Conservation (phyloP, 2,329 filamentous ascomycete genomes). For the Trichoderma oligosporum region DNA sequence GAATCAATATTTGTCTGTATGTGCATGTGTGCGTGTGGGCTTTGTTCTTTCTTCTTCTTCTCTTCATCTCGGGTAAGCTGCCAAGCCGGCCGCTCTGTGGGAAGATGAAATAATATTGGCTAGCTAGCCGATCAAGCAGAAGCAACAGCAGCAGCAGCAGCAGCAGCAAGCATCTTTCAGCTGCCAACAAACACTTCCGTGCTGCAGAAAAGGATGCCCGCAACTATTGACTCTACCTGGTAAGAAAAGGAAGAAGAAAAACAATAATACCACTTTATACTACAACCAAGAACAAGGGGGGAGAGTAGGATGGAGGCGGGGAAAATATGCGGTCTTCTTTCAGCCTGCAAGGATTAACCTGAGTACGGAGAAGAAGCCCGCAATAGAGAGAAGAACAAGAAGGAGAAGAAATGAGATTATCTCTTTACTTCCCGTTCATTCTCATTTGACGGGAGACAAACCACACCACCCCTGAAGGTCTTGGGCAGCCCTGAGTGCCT, state of each 20-base stretch:
- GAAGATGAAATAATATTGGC: neutral
- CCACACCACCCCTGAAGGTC: neutral
- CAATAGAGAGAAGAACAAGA: neutral
- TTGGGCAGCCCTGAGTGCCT: neutral
- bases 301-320: neutral
- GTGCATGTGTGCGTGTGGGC: slow-evolving; percentile 1
- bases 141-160: neutral
- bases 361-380: too few relatives aligned
- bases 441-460: neutral
- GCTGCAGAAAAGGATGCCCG: neutral
- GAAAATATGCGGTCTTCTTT: too few relatives aligned
- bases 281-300: slow-evolving; percentile 6
- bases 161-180: slow-evolving; percentile 13
- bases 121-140: neutral
- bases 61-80: slow-evolving; percentile 8
- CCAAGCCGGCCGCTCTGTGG: neutral
- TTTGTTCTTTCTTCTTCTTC: neutral
- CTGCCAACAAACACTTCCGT: slow-evolving; percentile 1
- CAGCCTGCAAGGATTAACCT: neutral
- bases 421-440: neutral
- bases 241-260: neutral
- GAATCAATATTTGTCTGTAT: neutral
- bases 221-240: neutral
- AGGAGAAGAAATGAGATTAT: neutral
- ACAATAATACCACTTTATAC: slow-evolving; percentile 14